A percentile compares a stretch with the other conserved stretches of the same genome.
phyloP scores from a whole-genome alignment of 2,329 filamentous ascomycete species.

The Pseudohalonectria lignicola region DNA sequence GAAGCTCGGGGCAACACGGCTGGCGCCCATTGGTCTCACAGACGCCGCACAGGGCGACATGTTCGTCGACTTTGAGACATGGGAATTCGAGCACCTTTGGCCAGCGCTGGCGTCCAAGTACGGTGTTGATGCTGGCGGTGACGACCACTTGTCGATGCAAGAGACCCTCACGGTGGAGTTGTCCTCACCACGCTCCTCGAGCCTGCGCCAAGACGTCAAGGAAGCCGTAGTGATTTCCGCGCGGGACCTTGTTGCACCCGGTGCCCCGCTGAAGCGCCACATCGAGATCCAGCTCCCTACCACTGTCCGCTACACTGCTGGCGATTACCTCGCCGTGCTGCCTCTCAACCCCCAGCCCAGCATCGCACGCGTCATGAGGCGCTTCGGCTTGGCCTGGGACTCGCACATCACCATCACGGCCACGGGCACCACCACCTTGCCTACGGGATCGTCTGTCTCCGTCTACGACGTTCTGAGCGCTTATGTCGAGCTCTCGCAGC shows the following conservation, averaged over 20 bases:
- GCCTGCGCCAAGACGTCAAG: conserved; percentile 51
- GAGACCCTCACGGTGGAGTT: conserved; percentile 33
- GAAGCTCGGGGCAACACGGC: conserved; percentile 31
- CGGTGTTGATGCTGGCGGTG: conserved; percentile 10
- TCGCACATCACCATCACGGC: conserved; percentile 49
- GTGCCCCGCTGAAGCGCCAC: conserved; percentile 39
- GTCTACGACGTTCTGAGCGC: conserved; percentile 54
- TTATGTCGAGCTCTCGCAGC: conserved; percentile 64
- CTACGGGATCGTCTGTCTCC: conserved; percentile 43
- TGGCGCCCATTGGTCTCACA: conserved; percentile 40
- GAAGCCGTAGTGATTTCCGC: conserved; percentile 48
- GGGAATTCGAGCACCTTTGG: conserved; percentile 49
- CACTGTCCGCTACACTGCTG: conserved; percentile 51
- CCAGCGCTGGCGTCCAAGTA: conserved; percentile 36
- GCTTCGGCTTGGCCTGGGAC: conserved; percentile 60
- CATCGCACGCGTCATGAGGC: conserved; percentile 51
- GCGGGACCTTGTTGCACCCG: conserved; percentile 28
- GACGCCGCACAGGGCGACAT: conserved; percentile 55
- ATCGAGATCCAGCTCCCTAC: conserved; percentile 56
- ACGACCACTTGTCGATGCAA: conserved; percentile 5
- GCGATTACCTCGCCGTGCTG: conserved; percentile 66
- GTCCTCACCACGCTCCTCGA: conserved; percentile 40
- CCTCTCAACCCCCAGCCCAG: conserved; percentile 56
- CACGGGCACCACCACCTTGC: conserved; percentile 39
- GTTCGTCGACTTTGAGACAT: conserved; percentile 55